phyloP scores from a whole-genome alignment of 2,329 filamentous ascomycete genomes.

The Pseudopithomyces maydicus region DNA sequence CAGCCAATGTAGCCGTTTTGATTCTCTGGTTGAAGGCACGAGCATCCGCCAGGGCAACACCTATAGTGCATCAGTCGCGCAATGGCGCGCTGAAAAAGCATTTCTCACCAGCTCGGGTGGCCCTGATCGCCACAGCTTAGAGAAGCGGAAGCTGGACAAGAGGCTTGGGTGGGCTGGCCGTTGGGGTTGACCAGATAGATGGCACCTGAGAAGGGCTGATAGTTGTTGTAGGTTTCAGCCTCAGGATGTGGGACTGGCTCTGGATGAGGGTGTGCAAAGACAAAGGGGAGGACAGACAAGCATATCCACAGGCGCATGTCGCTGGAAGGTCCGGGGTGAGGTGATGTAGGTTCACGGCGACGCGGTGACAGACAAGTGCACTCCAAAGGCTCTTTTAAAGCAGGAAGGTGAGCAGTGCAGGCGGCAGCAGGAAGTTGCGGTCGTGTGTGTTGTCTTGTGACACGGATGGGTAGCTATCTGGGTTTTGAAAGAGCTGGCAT shows the following conservation, averaged over 20 bases:
- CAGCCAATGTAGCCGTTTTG: constrained; percentile 44
- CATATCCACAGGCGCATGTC: constrained; percentile 24
- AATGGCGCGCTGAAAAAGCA: background rate
- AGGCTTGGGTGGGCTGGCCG: constrained; percentile 38
- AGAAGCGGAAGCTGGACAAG: constrained; percentile 42
- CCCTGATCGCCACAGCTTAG: constrained; percentile 50
- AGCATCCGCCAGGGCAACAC: constrained; percentile 45
- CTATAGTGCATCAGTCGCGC: constrained; percentile 19
- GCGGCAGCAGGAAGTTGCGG: constrained; percentile 3
- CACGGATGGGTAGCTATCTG: constrained; percentile 24
- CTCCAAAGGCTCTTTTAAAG: constrained; percentile 10
- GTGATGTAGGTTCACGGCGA: background rate
- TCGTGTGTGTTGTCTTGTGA: constrained; percentile 30
- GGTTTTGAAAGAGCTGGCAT: constrained; percentile 30
- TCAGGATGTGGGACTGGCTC: constrained; percentile 32
- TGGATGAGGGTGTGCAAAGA: constrained; percentile 21
- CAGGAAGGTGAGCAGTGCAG: background rate
- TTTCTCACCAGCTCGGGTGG: constrained; percentile 49
- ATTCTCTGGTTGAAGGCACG: constrained; percentile 37
- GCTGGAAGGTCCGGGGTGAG: background rate
- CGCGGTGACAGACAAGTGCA: background rate
- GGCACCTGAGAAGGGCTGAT: constrained; percentile 47
- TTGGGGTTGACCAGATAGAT: constrained; percentile 44
- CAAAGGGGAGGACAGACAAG: constrained; percentile 13
- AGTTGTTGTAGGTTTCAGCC: constrained; percentile 29